Conservation (phyloP, 2,329 filamentous ascomycete species). For the Arthrobotrys entomopaga region DNA sequence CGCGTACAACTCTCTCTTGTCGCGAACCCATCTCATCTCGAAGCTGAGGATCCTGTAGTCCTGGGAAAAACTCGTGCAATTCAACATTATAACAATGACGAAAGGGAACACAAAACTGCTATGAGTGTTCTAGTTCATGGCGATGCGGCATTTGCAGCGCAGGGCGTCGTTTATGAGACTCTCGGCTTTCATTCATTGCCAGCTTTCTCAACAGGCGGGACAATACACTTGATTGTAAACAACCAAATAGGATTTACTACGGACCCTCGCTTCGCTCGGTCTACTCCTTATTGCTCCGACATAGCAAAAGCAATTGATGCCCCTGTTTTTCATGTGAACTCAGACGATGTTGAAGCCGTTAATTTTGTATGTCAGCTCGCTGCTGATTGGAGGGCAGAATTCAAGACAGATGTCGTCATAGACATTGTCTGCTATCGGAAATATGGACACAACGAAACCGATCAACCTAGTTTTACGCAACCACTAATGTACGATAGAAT, state of each 20-base stretch:
- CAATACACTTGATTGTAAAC: conserved; percentile 96
- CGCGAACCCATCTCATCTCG: conserved; percentile 96
- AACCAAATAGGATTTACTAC: conserved; percentile 99
- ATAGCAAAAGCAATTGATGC: conserved; percentile 99
- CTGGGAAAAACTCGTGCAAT: conserved; percentile 97
- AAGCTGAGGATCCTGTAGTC: conserved; percentile 97
- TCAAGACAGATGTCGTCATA: conserved; percentile 97
- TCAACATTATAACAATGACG: conserved; percentile 98
- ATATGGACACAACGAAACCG: conserved; percentile 98
- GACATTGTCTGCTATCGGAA: conserved; percentile 99
- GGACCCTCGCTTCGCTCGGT: conserved; percentile 95
- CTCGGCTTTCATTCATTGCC: conserved; percentile 97
- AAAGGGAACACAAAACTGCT: conserved; percentile 84
- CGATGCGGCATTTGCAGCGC: conserved; percentile 94
- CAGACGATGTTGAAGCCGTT: conserved; percentile 96
- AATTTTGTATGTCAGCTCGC: conserved; percentile 98
- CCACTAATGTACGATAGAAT: conserved; percentile 99
- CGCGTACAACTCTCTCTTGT: conserved; percentile 98
- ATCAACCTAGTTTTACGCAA: conserved; percentile 99
- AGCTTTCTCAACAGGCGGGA: conserved; percentile 95
- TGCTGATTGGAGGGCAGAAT: conserved; percentile 97
- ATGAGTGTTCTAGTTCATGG: conserved; percentile 97
- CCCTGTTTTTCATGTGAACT: conserved; percentile 98
- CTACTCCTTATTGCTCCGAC: conserved; percentile 98
- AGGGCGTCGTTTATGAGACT: conserved; percentile 98